Base-by-base conservation (phyloP, 805 yeast species). In the Nakazawaea sp. region DNA sequence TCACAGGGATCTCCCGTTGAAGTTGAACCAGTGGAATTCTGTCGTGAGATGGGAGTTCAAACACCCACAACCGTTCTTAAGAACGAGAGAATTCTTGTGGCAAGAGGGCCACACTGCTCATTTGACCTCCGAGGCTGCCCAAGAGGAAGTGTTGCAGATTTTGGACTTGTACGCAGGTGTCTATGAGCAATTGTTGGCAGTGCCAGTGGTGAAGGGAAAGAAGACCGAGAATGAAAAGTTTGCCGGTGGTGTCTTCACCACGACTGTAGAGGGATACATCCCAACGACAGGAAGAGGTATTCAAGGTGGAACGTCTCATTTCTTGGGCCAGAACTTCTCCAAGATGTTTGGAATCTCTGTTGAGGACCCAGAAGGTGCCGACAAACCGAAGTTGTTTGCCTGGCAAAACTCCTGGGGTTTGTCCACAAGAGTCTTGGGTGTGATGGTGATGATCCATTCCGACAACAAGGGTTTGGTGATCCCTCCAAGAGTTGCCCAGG, bases 41-140 rank as follows among this genome's bases (percentile, higher is more conserved):
- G 99, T 92, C 31, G 99, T 92, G 35, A 83, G 99, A 72, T 92
- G 98, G 99, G 99, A 92, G 68, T 92, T 92, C 70, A 92, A 92
- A 72, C 97, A 92, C 64, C 99, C 99, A 41, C 99, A 92, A 68
- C 99, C 99, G 35, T 92, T 92, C 65, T 68, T 92, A 58, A 84
- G 99, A 75, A 94, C 98, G 11, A 83, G 99, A 69, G 99, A 92
- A 67, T 92, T 92, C 68, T 72, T 92, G 62, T 92, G 99, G 99
- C 99, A 92, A 69, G 99, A 92, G 69, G 99, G 99, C 52, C 99
- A 92, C 70, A 92, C 98, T 35, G 98, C 96, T 38, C 96, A 86
- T 61, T 73, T 94, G 56, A 83, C 94, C 40, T 62, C 68, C 46
- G 85, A 78, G 44, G 92, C 75, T 43, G 96, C 98, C 23, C 71